A percentile compares a stretch with the other conserved stretches of the same genome.
These are phyloP conservation scores for Dunaliella sp. DNA, from an alignment of 139 green algal genomes.

Conservation along the genomic window DNA sequence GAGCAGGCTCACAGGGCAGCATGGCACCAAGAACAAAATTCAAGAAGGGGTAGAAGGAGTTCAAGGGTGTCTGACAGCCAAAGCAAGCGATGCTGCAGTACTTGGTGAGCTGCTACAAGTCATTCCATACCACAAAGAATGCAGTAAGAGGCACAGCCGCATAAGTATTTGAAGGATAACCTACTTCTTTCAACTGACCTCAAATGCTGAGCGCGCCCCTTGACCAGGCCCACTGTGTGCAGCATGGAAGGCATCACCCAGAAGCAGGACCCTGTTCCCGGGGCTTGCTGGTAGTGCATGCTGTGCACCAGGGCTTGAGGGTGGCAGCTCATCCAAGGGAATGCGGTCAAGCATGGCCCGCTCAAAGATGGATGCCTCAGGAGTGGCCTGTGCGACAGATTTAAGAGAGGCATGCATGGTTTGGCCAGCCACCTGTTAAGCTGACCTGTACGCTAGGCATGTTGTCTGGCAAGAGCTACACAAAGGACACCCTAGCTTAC, in stretches of 20 bases:
- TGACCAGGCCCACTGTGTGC: constrained; percentile 52
- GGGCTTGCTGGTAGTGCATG: not conserved
- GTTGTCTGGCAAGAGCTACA: too few species aligned
- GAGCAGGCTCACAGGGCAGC: not conserved
- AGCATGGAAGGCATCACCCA: constrained; percentile 49
- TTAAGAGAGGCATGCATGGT: not conserved
- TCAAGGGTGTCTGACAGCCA: too few species aligned
- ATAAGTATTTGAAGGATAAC: not conserved
- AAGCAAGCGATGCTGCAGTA: too few species aligned
- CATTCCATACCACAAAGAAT: too few species aligned
- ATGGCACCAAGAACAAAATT: not conserved
- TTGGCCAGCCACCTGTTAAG: too few species aligned
- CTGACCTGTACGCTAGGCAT: too few species aligned
- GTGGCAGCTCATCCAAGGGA: constrained; percentile 29
- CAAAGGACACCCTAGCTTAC: too few species aligned
- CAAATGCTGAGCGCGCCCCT: constrained; percentile 45
- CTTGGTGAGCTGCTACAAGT: too few species aligned
- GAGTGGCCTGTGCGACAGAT: constrained; percentile 34
- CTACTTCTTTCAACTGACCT: constrained; percentile 26
- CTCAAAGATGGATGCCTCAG: constrained; percentile 52
- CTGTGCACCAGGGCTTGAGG: not conserved
- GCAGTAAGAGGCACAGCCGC: too few species aligned
- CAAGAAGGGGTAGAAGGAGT: not conserved
- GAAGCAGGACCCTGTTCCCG: constrained; percentile 35
- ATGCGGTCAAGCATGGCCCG: constrained; percentile 42